Conservation (phyloP, 768 basidiomycete genomes). For the Hydnomerulius pinastri region DNA sequence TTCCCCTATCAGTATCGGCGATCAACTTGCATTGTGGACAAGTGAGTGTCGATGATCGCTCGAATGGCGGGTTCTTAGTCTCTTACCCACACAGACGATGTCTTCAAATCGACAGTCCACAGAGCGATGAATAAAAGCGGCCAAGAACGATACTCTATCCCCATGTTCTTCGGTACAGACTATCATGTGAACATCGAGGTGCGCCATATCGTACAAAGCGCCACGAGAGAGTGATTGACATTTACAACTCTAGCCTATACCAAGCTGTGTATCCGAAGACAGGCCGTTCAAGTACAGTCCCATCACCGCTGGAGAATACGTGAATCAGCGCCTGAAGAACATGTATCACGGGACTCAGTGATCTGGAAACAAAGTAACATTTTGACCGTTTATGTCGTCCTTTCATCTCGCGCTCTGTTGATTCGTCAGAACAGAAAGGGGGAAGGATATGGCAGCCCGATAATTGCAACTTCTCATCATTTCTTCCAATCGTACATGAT, state of each 20-base stretch:
- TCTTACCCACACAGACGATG: slow-evolving; percentile 74
- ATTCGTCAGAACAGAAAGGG: too few relatives aligned
- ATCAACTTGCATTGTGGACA: slow-evolving; percentile 88
- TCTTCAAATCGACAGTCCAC: slow-evolving; percentile 90
- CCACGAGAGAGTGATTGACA: background rate
- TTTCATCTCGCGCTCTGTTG: too few relatives aligned
- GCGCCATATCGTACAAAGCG: slow-evolving; percentile 12
- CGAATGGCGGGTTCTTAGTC: background rate
- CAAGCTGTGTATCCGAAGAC: slow-evolving; percentile 51
- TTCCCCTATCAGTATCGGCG: slow-evolving; percentile 65
- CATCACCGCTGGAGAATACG: slow-evolving; percentile 82
- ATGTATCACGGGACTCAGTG: too few relatives aligned
- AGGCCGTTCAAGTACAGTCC: slow-evolving; percentile 68
- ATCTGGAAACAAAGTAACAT: too few relatives aligned
- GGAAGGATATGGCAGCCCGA: too few relatives aligned
- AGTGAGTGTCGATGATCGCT: slow-evolving; percentile 54
- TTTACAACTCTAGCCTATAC: slow-evolving; percentile 34
- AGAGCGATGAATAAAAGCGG: slow-evolving; percentile 80
- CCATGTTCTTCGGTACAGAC: slow-evolving; percentile 89
- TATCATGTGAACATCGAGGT: slow-evolving; percentile 84
- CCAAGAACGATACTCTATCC: slow-evolving; percentile 75
- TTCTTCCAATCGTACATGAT: too few relatives aligned
- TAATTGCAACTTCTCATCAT: too few relatives aligned
- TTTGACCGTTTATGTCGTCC: too few relatives aligned
- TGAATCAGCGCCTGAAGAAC: slow-evolving; percentile 69